Evolutionary conservation across 2,329 filamentous ascomycete species (phyloP), one percentile per base, ranked within the genome.

Genomic region (Westerdykella sp.): DNA sequence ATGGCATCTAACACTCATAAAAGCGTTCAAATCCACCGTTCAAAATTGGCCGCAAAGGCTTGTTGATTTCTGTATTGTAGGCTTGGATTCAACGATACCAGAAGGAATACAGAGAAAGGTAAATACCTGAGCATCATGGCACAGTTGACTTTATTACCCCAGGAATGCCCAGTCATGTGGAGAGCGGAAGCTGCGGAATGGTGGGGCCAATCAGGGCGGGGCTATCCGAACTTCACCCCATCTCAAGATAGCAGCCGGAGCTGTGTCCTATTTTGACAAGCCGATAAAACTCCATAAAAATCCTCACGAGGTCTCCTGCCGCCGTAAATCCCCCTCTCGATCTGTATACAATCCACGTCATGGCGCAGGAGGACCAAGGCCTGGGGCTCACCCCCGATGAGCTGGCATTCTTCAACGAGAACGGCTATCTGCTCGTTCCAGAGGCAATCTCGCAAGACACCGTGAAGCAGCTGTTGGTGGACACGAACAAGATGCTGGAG

Each of bases 381-480:
- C 7, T 28, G 25, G 25, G 7, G 9, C 84, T 96, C 45, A 84
- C 83, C 13, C 67, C 80, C 35, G 74, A 78, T 25, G 89, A 96
- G 62, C 71, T 93, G 37, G 65, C 77, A 39, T 73, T 76, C 59
- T 97, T 94, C 74, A 67, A 84, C 55, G 73, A 79, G 40, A 87
- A 97, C 71, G 93, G 93, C 69, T 97, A 94, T 71, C 83, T 97
- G 47, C 78, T 97, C 57, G 78, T 98, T 56, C 87, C 86, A 1
- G 69, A 84, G 59, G 90, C 87, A 43, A 79, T 97, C 34, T 75
- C 76, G 9, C 74, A 76, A 0, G 64, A 75, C 1, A 87, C 84
- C 14, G 80, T 91, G 39, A 65, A 76, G 12, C 70, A 77, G 18
- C 80, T 96, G 3, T 78, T 96, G 14, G 66, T 70, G 47, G 87